Percentiles rank a stretch among this genome's conserved stretches.
These are phyloP conservation scores for Phytophthora hybrid DNA, from an alignment of 352 stramenopile genomes.

Conservation along the genomic window DNA sequence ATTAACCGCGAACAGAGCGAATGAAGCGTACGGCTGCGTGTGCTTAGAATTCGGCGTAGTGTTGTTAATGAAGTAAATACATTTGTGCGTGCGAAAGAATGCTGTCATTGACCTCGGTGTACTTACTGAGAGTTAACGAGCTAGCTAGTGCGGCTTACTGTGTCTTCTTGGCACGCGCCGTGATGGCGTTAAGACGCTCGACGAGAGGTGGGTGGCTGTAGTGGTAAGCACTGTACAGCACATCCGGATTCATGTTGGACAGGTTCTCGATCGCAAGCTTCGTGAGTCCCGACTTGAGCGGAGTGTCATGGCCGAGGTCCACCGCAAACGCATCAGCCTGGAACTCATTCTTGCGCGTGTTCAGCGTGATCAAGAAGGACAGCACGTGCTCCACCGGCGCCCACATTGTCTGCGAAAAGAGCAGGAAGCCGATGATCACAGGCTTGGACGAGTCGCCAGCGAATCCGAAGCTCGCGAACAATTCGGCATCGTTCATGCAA, in stretches of 20 bases:
- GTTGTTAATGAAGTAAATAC: slow-evolving; percentile 38
- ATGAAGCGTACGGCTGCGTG: slow-evolving; percentile 23
- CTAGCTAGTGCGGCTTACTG: slow-evolving; percentile 34
- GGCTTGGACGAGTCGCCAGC: slow-evolving; percentile 48
- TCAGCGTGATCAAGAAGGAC: slow-evolving; percentile 79
- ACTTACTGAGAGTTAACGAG: neutral
- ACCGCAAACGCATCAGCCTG: slow-evolving; percentile 95
- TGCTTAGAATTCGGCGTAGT: slow-evolving; percentile 38
- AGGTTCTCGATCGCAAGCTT: slow-evolving; percentile 99
- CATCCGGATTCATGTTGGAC: slow-evolving; percentile 96
- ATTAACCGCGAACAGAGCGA: slow-evolving; percentile 33
- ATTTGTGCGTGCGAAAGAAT: slow-evolving; percentile 23
- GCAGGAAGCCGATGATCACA: slow-evolving; percentile 83
- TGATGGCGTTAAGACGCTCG: slow-evolving; percentile 95
- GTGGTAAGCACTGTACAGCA: slow-evolving; percentile 96
- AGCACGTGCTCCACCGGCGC: slow-evolving; percentile 81
- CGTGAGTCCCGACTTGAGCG: slow-evolving; percentile 94
- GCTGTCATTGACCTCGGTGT: too few species aligned
- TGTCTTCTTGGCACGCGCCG: slow-evolving; percentile 63
- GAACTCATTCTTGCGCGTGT: slow-evolving; percentile 86
- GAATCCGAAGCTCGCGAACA: slow-evolving; percentile 88
- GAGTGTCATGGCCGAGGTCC: slow-evolving; percentile 89
- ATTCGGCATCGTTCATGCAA: slow-evolving; percentile 81
- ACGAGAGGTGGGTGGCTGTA: slow-evolving; percentile 98
- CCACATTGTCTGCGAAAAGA: slow-evolving; percentile 88